These are phyloP conservation scores for Solanum clarkiae DNA, from an alignment of 257 asterid genomes.

Conservation along the genomic window DNA sequence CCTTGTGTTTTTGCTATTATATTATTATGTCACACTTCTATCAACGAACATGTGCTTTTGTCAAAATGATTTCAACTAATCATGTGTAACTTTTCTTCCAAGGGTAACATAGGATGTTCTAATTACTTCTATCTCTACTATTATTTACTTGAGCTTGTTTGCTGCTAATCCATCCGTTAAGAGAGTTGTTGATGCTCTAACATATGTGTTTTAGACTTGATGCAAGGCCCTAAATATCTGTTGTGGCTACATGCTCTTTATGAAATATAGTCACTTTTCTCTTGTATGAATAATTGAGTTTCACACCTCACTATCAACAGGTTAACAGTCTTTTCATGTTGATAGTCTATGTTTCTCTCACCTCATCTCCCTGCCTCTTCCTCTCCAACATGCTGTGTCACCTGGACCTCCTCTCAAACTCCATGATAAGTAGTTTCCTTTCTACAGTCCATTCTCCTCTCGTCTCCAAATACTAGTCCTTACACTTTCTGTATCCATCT, in stretches of 20 bases:
- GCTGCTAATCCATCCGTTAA: background rate
- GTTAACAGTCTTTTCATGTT: background rate
- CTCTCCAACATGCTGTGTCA: too few species aligned
- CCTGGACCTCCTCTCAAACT: background rate
- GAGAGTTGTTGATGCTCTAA: background rate
- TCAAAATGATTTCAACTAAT: background rate
- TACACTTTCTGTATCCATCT: background rate
- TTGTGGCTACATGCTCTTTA: background rate
- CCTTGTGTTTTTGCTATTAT: background rate
- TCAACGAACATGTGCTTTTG: background rate
- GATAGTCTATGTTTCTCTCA: background rate
- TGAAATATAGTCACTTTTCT: background rate
- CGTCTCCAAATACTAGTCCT: background rate
- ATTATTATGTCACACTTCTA: background rate
- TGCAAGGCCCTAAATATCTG: background rate
- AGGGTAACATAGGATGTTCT: background rate
- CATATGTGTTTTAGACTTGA: background rate
- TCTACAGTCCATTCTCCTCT: background rate
- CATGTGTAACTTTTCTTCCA: background rate
- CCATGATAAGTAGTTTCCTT: background rate
- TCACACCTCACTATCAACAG: background rate
- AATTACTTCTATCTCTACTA: background rate
- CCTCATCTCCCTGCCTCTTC: background rate
- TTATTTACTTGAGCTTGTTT: background rate
- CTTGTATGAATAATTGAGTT: background rate